Conservation (phyloP, 2,329 filamentous ascomycete genomes). For the Calonectria crousiana region DNA sequence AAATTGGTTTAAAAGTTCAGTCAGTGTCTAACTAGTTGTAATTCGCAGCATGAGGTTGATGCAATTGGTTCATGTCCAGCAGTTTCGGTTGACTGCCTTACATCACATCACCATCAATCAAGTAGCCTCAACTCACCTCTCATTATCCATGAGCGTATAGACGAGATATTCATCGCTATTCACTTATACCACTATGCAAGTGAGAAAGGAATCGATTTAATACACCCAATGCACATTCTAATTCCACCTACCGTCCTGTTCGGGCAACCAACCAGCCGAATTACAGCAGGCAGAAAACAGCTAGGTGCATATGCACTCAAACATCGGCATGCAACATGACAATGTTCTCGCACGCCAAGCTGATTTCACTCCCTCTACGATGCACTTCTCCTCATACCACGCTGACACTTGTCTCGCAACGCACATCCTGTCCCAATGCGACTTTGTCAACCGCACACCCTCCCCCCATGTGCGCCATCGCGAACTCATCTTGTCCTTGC, state of each 20-base stretch:
- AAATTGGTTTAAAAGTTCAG: background rate
- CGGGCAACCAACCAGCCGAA: background rate
- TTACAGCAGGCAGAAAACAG: background rate
- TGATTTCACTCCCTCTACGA: background rate
- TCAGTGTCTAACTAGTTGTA: background rate
- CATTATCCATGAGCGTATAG: background rate
- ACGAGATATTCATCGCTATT: background rate
- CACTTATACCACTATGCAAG: background rate
- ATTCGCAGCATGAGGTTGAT: background rate
- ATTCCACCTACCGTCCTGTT: background rate
- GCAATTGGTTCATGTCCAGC: background rate
- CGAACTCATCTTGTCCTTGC: slow-evolving; percentile 1
- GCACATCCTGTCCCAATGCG: background rate
- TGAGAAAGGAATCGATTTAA: background rate
- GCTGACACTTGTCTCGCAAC: background rate
- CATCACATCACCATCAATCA: background rate
- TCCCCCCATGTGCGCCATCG: background rate
- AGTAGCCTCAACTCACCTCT: background rate
- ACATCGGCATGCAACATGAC: slow-evolving; percentile 2
- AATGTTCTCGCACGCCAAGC: background rate
- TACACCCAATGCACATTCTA: background rate
- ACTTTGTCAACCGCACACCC: background rate
- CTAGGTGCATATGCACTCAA: slow-evolving; percentile 2
- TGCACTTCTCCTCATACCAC: background rate
- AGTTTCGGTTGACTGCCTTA: background rate